These are phyloP conservation scores for Geotrichum citri-aurantii DNA, from an alignment of 1,139 yeast species.

Conservation along the genomic window DNA sequence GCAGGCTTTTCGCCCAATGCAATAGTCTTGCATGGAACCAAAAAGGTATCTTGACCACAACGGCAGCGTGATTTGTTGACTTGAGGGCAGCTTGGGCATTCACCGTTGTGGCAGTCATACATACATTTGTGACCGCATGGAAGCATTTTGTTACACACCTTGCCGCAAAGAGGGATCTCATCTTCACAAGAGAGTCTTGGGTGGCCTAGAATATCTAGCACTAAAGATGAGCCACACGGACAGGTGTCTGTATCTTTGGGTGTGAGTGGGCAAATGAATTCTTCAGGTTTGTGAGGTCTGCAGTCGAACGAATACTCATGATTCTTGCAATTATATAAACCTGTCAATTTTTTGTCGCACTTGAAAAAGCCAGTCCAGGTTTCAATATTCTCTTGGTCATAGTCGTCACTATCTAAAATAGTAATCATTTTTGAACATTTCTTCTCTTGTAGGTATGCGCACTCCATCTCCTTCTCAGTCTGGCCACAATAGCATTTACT, in stretches of 20 bases:
- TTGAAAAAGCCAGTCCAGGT: slow-evolving; percentile 59
- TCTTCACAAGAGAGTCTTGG: slow-evolving; percentile 59
- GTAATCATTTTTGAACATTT: background rate
- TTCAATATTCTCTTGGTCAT: slow-evolving; percentile 21
- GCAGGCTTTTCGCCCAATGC: slow-evolving; percentile 49
- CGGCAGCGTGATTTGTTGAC: slow-evolving; percentile 44
- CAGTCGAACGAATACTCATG: slow-evolving; percentile 60
- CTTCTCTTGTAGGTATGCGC: slow-evolving; percentile 21
- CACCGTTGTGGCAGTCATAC: slow-evolving; percentile 69
- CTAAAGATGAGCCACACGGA: slow-evolving; percentile 62
- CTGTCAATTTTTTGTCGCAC: slow-evolving; percentile 50
- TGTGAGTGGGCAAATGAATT: slow-evolving; percentile 54
- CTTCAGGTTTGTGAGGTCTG: slow-evolving; percentile 44
- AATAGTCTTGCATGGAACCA: slow-evolving; percentile 59
- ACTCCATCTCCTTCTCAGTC: slow-evolving; percentile 26
- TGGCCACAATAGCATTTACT: slow-evolving; percentile 75
- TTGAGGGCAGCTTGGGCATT: slow-evolving; percentile 58
- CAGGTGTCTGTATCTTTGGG: slow-evolving; percentile 59
- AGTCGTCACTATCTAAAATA: background rate
- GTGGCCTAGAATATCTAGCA: slow-evolving; percentile 39
- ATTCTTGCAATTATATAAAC: slow-evolving; percentile 56
- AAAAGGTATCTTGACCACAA: slow-evolving; percentile 47
- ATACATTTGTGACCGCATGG: slow-evolving; percentile 70
- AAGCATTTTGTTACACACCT: slow-evolving; percentile 55
- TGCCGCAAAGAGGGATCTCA: slow-evolving; percentile 66